Percentiles rank a stretch among this genome's conserved stretches.
Evolutionary conservation across 345 rosid genomes (phyloP).

Genomic region (Litchi chinensis): DNA sequence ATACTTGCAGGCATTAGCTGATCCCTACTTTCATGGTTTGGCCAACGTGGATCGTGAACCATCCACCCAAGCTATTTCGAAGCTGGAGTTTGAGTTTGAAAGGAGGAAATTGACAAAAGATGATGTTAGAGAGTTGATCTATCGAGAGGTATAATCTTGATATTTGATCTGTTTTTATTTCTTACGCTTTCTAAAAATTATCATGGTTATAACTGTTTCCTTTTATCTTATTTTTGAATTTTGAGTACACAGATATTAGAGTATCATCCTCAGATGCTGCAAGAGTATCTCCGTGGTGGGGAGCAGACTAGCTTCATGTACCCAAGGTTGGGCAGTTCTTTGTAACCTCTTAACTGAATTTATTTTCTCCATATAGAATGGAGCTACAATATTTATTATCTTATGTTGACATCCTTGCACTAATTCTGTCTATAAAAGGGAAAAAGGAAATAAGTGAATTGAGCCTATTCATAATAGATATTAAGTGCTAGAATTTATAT

Average conservation of each 20-base stretch:
- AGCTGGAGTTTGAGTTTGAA: slow-evolving; percentile 98
- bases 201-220: slow-evolving; percentile 7
- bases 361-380: background rate
- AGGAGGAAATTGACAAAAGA: slow-evolving; percentile 90
- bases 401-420: background rate
- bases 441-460: background rate
- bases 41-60: slow-evolving; percentile 91
- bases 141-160: slow-evolving; percentile 74
- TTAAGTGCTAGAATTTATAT: background rate
- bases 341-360: slow-evolving; percentile 13
- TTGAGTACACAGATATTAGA: slow-evolving; percentile 71
- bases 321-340: slow-evolving; percentile 62
- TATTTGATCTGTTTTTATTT: slow-evolving; percentile 15
- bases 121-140: slow-evolving; percentile 94
- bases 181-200: slow-evolving; percentile 5
- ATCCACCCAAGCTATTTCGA: slow-evolving; percentile 85
- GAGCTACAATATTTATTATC: background rate
- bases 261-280: slow-evolving; percentile 97
- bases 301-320: slow-evolving; percentile 97
- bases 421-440: background rate
- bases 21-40: slow-evolving; percentile 87
- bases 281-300: slow-evolving; percentile 92
- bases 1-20: slow-evolving; percentile 76
- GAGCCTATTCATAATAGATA: background rate
- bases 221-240: slow-evolving; percentile 16